Base-by-base conservation (phyloP, 768 basidiomycete genomes). In the Boletus reticuloceps region DNA sequence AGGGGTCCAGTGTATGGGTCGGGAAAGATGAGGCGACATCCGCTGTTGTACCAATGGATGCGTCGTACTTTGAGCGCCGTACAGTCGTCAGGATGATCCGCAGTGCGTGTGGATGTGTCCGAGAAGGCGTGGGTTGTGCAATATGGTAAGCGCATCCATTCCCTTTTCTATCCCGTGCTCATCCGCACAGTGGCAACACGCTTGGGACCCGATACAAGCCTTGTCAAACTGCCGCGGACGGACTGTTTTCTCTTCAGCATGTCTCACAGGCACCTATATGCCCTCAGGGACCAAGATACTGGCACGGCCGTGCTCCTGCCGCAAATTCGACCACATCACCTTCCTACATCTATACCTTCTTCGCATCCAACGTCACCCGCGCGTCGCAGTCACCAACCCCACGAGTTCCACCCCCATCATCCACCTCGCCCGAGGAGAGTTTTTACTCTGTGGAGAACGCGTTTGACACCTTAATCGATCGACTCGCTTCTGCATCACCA, bases 81-180 rank as follows among this genome's bases (percentile, higher is more conserved):
- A 71, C 75, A 14, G 72, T 78, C 17, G 76, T 79, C 38, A 78
- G 77, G 66, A 79, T 82, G 66, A 72, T 79, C 53, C 74, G 73
- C 56, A 82, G 79, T 57, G 71, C 81, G 4, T 89, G 87, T 59
- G 85, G 86, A 14, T 89, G 87, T 61, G 66, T 83, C 38, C 78
- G 83, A 34, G 85, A 88, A 67, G 86, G 85, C 6, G 74, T 89
- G 11, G 87, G 84, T 19, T 89, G 87, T 70, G 75, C 79, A 3
- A 75, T 76, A 43, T 86, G 83, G 82, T 77, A 50, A 64, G 78
- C 69, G 7, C 36, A 9, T 40, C 5, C 43, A 4, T 44, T 31
- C 25, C 1, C 36, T 41, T 17, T 50, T 53, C n/a, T 20, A 29
- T 44, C 17, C 47, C 22, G 25, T 46, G 43, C 61, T 68, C 39